Base-by-base conservation (phyloP, 768 basidiomycete species). In the Candolleomyces efflorescens region DNA sequence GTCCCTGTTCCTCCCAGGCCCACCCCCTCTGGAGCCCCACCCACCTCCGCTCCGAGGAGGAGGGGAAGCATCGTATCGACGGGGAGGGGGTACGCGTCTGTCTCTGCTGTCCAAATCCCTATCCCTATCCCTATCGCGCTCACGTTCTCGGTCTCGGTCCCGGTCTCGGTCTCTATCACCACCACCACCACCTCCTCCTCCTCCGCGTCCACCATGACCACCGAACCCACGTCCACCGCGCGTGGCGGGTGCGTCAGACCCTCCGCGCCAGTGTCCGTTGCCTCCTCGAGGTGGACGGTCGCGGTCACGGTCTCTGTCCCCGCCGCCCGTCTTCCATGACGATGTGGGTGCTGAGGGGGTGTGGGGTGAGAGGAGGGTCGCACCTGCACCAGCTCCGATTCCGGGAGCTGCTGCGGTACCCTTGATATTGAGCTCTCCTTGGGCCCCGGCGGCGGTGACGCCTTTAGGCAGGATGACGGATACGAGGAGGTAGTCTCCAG, bases 401-500 rank as follows among this genome's bases (percentile, higher is more conserved):
- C 57, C 61, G 3, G 59, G 63, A 59, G 60, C 27, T 3, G 64
- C 63, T n/a, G 63, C 62, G 24, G 63, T 66, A 43, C 52, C 15
- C 47, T 49, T 49, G 55, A 49, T 38, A 52, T 57, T 56, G 51
- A 60, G 17, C 57, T 88, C 88, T 5, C 70, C 27, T 27, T 27
- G 27, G 27, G n/a, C n/a, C n/a, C n/a, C 76, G 3, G 81, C 79
- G 17, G 77, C 69, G 5, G 74, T 77, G 37, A 77, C 77, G 60
- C 82, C 82, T 72, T 89, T 90, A 13, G 91, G 91, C 43, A 92
- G 78, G 26, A 87, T 68, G 23, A 93, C 84, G n/a, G 87, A 78
- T 48, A 92, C 76, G 62, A 84, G 81, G 39, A 93, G 79, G 63
- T 84, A 91, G 65, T 93, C 91, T 17, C 91, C 91, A 0, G 90